These are phyloP conservation scores for Coemansia asiatica DNA, from an alignment of 192 early-diverging fungal species.

Conservation along the genomic window DNA sequence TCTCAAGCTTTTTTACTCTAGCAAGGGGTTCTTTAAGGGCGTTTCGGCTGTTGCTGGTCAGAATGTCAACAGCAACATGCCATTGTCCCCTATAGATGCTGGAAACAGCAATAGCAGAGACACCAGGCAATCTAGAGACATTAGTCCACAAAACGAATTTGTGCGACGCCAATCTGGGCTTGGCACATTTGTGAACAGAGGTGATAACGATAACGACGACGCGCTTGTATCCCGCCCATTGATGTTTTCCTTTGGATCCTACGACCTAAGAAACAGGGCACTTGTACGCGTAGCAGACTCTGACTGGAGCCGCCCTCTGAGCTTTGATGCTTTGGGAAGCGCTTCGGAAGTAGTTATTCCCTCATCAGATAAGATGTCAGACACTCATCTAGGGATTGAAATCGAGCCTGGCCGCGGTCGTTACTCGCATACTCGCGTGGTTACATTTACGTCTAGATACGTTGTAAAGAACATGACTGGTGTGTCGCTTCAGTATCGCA, in stretches of 20 bases:
- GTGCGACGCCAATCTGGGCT: constrained; percentile 10
- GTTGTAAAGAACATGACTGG: constrained; percentile 81
- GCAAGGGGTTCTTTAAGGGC: constrained; percentile 78
- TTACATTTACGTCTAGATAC: constrained; percentile 88
- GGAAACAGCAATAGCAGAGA: constrained; percentile 8
- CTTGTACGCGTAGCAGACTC: constrained; percentile 72
- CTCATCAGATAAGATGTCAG: constrained; percentile 46
- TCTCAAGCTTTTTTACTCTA: constrained; percentile 70
- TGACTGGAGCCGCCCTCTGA: constrained; percentile 84
- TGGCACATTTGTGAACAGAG: constrained; percentile 4
- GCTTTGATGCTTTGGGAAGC: constrained; percentile 95
- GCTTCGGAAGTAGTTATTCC: constrained; percentile 75
- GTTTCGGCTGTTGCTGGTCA: constrained; percentile 73
- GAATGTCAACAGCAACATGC: constrained; percentile 37
- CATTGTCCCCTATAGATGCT: constrained; percentile 11
- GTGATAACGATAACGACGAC: no score
- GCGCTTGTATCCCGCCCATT: constrained; percentile 44
- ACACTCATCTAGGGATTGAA: constrained; percentile 78
- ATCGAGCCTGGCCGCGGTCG: constrained; percentile 89
- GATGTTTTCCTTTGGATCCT: constrained; percentile 91
- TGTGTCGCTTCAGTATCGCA: constrained; percentile 72
- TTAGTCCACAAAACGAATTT: constrained; percentile 15
- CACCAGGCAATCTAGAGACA: neutral
- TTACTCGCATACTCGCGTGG: constrained; percentile 79
- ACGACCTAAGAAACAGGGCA: constrained; percentile 80